A percentile compares a stretch with the other conserved stretches of the same genome.
Evolutionary conservation across 495 filamentous ascomycete species (phyloP).

Genomic region (Saxophila tyrrhenica): DNA sequence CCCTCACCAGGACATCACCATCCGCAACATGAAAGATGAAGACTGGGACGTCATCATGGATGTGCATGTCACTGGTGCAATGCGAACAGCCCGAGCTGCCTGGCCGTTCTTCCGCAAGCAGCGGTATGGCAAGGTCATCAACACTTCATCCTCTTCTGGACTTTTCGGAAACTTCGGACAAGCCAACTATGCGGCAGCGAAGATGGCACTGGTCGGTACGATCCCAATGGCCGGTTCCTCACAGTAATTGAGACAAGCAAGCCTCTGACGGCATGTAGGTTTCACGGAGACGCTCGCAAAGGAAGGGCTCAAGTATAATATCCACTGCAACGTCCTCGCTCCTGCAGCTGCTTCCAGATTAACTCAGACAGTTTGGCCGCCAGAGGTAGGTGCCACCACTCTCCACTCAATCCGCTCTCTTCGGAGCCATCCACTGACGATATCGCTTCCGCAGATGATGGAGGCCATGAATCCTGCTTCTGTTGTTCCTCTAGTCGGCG

Average conservation of each 20-base stretch:
- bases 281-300: constrained; percentile 17
- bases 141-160: constrained; percentile 10
- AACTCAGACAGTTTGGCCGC: constrained; percentile 12
- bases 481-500: constrained; percentile 12
- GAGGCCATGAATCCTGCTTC: constrained; percentile 7
- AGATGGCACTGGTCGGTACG: constrained; percentile 10
- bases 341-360: constrained; percentile 9
- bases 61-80: constrained; percentile 16
- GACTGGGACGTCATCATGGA: constrained; percentile 19
- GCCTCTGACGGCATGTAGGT: no score
- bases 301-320: constrained; percentile 17
- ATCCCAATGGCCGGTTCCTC: no score
- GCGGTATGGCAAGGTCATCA: constrained; percentile 17
- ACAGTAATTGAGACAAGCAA: no score
- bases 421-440: no score
- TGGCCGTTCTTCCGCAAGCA: constrained; percentile 20
- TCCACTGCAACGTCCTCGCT: constrained; percentile 13
- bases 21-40: constrained; percentile 19
- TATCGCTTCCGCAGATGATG: constrained; percentile 16
- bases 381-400: no score
- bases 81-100: constrained; percentile 13
- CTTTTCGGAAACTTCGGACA: constrained; percentile 19
- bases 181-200: constrained; percentile 15
- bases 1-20: constrained; percentile 16
- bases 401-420: no score